phyloP scores from a whole-genome alignment of 495 filamentous ascomycete genomes.

The Penicillium odoratum region DNA sequence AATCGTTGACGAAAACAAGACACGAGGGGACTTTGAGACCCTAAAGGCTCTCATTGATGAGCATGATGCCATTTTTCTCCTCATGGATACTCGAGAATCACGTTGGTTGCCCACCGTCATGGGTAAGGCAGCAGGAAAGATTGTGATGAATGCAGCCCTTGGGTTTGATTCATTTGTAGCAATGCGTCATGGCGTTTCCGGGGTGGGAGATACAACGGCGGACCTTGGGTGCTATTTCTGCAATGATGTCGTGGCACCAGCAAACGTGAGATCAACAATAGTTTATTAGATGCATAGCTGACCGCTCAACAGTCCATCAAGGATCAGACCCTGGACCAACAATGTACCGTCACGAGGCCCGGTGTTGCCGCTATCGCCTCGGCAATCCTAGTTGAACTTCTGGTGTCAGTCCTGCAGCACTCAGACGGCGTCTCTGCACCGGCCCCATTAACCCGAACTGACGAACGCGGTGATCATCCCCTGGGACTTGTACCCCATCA shows the following conservation, averaged over 20 bases:
- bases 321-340: conserved; percentile 92
- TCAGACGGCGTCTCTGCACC: conserved; percentile 59
- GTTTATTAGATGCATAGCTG: conserved; percentile 31
- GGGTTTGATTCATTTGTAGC: conserved; percentile 97
- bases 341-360: conserved; percentile 95
- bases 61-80: conserved; percentile 89
- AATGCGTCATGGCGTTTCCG: conserved; percentile 82
- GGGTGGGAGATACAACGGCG: conserved; percentile 30
- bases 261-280: conserved; percentile 66
- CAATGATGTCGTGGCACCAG: conserved; percentile 94
- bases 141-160: conserved; percentile 93
- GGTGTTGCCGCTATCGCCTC: conserved; percentile 91
- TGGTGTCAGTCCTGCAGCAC: conserved; percentile 88
- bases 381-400: conserved; percentile 84
- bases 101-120: conserved; percentile 97
- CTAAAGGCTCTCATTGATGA: conserved; percentile 74
- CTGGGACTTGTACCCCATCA: conserved; percentile 90
- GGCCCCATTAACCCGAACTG: conserved; percentile 54
- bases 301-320: conserved; percentile 73
- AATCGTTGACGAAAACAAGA: conserved; percentile 65
- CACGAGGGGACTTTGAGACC: conserved; percentile 70
- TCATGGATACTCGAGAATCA: conserved; percentile 95
- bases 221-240: conserved; percentile 97
- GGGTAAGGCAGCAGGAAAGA: conserved; percentile 88
- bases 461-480: conserved; percentile 68